Evolutionary conservation across 306 rosid species (phyloP), one percentile per base, ranked within the genome.

Genomic region (Trifolium fragiferum): DNA sequence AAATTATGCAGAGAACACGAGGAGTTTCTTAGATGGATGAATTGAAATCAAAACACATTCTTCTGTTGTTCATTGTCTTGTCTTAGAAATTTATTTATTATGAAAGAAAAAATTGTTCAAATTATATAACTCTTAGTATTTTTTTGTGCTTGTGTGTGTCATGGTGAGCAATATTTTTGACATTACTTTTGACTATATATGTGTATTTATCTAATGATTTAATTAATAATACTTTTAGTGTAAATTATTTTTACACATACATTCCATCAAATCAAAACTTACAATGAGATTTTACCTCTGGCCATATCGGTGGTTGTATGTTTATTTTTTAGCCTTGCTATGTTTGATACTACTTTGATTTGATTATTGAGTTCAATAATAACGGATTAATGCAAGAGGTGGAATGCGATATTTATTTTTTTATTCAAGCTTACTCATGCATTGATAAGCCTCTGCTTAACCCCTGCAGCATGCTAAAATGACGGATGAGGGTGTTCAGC

Each of bases 381-480:
- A 30, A n/a, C 15, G 64, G 53, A 68, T 50, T 57, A 66, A 74
- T 78, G 57, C 61, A 51, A 70, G 73, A 78, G 61, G 66, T 46
- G 21, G 61, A 59, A 51, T 58, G 37, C 47, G 40, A 60, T 41
- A 15, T 21, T 81, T 66, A n/a, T n/a, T n/a, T n/a, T n/a, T 71
- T 74, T 58, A 55, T 57, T 49, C 19, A 68, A 55, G 74, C 33
- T 70, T 64, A 69, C 19, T 57, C 57, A 35, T 74, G 79, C 64
- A 43, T 68, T 62, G 12, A 58, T 78, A 70, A 73, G 20, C 64
- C 72, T 47, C 79, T 57, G 35, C 63, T 23, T 57, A 23, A 57
- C 72, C 44, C 60, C 19, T 79, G 80, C 89, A 93, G 98, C 98
- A 93, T 81, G 97, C 98, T 76, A 97, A 93, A 82, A 88, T 93